Evolutionary conservation across 345 rosid genomes (phyloP), one percentile per base, ranked within the genome.

Genomic region (Psidium friedrichsthalianum): DNA sequence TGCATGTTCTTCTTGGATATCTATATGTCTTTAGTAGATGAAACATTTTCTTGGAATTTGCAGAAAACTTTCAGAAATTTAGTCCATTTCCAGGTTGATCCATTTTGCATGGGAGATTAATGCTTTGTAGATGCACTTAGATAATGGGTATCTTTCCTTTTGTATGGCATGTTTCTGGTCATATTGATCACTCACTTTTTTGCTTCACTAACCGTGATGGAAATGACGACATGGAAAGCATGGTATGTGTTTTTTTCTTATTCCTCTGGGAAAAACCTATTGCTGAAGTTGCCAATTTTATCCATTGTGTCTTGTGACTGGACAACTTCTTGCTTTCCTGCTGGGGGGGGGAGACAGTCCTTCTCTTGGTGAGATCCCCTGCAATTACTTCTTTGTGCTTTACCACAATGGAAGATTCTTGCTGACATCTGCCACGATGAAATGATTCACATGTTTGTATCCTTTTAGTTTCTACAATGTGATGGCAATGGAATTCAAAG

Each of bases 401-500:
- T 90, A 92, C 88, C 96, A 94, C 93, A 94, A 94, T 84, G 95
- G 96, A 94, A 94, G 90, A 93, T 94, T 87, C 88, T 93, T 86
- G 96, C 96, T 47, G 96, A 95, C 87, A n/a, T 88, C 96, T 82
- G 96, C 96, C 15, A 90, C 93, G 95, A 94, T 91, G 96, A 95
- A 89, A 94, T 94, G 96, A 94, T 94, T 86, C 96, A 94, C 90
- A 94, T 94, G 94, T 94, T 94, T 88, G 96, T 94, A 94, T 94
- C 96, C 96, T 93, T 91, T 83, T 82, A n/a, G n/a, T 85, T 51
- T 58, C 12, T 47, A 5, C 51, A 40, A 16, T 0, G 20, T 25
- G 32, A 69, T 69, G 47, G 47, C 24, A 36, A 69, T 32, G 80
- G 80, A 36, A 36, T 69, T 69, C 0, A 0, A 36, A 36, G 3